Base-by-base conservation (phyloP, 371 early-diverging fungal species). In the Syncephalis plumigaleata region DNA sequence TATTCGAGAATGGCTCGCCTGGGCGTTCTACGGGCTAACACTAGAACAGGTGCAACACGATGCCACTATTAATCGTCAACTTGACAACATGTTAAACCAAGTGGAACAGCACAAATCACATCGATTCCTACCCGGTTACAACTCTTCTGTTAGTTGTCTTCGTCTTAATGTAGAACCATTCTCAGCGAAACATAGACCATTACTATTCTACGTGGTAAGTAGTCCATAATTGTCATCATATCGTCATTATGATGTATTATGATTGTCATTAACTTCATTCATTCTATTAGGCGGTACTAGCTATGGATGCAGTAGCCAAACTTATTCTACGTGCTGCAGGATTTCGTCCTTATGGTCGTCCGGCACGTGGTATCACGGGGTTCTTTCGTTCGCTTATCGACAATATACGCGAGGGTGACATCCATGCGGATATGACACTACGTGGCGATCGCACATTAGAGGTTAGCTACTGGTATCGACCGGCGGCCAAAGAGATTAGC, bases 111-210 rank as follows among this genome's bases (percentile, higher is more conserved):
- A 55, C n/a, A 64, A 62, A 22, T 51, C 58, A 25, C 39, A 75
- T 36, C 43, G 62, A 31, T 67, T 81, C 31, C 53, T 60, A 36
- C 51, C 57, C 3, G 77, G 77, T 1, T 70, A 68, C 52, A 74
- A 78, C 50, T 68, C 65, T 21, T 57, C 70, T 1, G 49, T 77
- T 16, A 48, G 59, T 16, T 65, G 75, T 8, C 65, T 72, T 48
- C 68, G 73, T 0, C 57, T 79, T 31, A 70, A 64, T 18, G 61
- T 75, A 25, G 80, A 82, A 46, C 73, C 77, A 1, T 66, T 82
- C 13, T 63, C 70, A 31, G 80, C 82, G n/a, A 65, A 68, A 44
- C 73, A 73, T 45, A 69, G 77, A 17, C 80, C 82, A 3, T 59
- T 79, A 36, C 55, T 64, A n/a, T 66, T 78, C 39, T 82, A 82